phyloP scores from a whole-genome alignment of 257 asterid genomes.

The Handroanthus guayacan region DNA sequence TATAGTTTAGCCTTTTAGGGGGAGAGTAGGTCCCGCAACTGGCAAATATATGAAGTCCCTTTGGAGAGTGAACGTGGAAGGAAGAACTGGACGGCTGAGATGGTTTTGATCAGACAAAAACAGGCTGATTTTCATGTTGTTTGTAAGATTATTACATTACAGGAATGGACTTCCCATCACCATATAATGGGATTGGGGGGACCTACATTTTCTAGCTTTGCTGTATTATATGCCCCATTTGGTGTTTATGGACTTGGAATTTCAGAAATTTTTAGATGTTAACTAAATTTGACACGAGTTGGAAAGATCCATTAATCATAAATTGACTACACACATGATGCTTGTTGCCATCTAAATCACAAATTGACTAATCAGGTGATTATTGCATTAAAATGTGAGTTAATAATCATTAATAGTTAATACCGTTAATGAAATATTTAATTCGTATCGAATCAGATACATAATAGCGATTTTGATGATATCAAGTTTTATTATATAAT shows the following conservation, averaged over 20 bases:
- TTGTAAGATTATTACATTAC: neutral
- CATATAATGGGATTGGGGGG: constrained; percentile 5
- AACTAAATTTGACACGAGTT: neutral
- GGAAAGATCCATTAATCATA: neutral
- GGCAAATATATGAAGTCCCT: neutral
- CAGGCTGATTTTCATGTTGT: neutral
- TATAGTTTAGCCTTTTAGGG: neutral
- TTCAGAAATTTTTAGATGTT: neutral
- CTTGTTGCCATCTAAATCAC: neutral
- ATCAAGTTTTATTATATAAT: too few relatives aligned
- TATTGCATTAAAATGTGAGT: neutral
- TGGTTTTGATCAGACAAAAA: neutral
- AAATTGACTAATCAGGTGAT: neutral
- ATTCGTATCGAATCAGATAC: too few relatives aligned
- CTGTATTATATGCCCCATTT: neutral
- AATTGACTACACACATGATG: neutral
- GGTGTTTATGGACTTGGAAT: neutral
- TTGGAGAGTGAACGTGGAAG: neutral
- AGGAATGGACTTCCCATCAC: constrained; percentile 2
- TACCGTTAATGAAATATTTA: neutral
- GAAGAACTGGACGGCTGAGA: neutral
- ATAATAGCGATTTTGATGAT: too few relatives aligned
- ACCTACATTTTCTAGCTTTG: neutral
- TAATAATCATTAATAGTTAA: neutral
- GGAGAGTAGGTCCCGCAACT: constrained; percentile 19